Percentiles rank a stretch among this genome's conserved stretches.
These are phyloP conservation scores for Patellaria atrata DNA, from an alignment of 495 filamentous ascomycete species.

Conservation along the genomic window DNA sequence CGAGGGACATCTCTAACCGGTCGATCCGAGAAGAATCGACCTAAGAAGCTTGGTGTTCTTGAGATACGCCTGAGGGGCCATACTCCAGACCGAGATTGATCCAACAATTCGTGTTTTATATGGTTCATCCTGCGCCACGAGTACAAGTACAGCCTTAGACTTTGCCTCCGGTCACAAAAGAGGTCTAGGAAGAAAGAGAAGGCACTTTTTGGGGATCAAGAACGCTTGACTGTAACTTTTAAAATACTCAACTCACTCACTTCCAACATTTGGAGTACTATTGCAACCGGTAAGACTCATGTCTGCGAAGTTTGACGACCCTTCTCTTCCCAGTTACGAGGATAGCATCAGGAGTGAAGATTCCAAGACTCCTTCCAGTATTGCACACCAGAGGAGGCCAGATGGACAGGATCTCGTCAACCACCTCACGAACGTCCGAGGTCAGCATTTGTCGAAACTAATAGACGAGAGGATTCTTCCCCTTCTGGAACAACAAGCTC, in stretches of 20 bases:
- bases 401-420: constrained; percentile 13
- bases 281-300: constrained; percentile 5
- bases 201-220: no score
- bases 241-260: neutral
- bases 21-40: no score
- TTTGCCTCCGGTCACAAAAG: no score
- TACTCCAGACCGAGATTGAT: neutral
- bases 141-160: no score
- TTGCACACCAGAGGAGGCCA: no score
- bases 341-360: constrained; percentile 7
- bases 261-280: constrained; percentile 1
- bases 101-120: no score
- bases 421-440: constrained; percentile 12
- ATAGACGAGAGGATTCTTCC: constrained; percentile 12
- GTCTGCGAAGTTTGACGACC: constrained; percentile 11
- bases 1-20: no score
- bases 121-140: no score
- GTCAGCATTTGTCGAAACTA: constrained; percentile 9
- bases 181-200: no score
- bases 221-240: neutral
- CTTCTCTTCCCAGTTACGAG: constrained; percentile 7
- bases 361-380: neutral
- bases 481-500: constrained; percentile 13
- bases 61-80: no score
- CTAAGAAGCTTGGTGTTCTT: no score